Conservation (phyloP, 257 asterid species). For the Schizonepeta tenuifolia region DNA sequence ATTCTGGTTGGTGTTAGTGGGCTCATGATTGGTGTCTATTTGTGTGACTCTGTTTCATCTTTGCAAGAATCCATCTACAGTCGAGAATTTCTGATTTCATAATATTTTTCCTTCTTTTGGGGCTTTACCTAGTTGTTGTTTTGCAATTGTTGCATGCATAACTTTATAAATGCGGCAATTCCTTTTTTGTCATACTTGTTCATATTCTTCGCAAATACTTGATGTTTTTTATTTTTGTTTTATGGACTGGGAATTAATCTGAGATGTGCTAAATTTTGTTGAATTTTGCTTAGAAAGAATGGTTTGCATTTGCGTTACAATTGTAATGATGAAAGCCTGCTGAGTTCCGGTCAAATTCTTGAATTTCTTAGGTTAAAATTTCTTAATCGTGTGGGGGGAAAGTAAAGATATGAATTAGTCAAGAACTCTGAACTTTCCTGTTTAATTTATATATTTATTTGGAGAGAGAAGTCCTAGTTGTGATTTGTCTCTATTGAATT, state of each 20-base stretch:
- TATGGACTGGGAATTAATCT: neutral
- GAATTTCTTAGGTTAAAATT: constrained; percentile 24
- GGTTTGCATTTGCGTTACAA: neutral
- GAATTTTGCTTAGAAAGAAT: neutral
- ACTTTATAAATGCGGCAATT: neutral
- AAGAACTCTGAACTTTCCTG: too few species aligned
- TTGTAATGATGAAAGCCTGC: constrained; percentile 23
- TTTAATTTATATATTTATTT: too few species aligned
- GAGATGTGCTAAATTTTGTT: too few species aligned
- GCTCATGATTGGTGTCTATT: too few species aligned
- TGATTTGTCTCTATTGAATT: too few species aligned
- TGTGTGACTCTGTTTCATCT: too few species aligned
- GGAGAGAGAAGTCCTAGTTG: too few species aligned
- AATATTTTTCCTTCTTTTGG: too few species aligned
- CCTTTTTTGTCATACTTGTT: constrained; percentile 15
- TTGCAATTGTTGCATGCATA: constrained; percentile 40
- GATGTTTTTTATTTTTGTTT: neutral
- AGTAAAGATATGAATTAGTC: constrained; percentile 10
- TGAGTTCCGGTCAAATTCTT: constrained; percentile 29
- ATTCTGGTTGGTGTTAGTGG: too few species aligned
- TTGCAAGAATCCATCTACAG: too few species aligned
- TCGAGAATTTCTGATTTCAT: too few species aligned
- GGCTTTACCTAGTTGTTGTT: too few species aligned
- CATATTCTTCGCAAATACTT: neutral
- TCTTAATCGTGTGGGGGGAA: neutral